Percentiles rank a stretch among this genome's conserved stretches.
Conservation (phyloP, 495 filamentous ascomycete genomes). For the Halenospora varia region DNA sequence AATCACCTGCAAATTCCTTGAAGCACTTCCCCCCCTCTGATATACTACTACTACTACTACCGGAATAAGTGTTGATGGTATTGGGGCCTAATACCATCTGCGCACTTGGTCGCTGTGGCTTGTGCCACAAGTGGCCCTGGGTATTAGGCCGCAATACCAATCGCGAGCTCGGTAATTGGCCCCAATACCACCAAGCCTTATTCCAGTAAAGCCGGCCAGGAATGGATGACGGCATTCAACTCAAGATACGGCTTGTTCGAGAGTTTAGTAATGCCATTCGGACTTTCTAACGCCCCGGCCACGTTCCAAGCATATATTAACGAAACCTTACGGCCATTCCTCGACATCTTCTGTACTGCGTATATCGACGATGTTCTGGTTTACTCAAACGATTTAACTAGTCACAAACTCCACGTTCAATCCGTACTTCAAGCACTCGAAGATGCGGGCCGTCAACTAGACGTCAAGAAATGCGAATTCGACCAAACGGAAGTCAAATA, state of each 20-base stretch:
- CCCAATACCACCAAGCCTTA: too few species aligned
- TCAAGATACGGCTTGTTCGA: conserved; percentile 25
- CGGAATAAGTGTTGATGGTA: too few species aligned
- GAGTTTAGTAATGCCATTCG: conserved; percentile 29
- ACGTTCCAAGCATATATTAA: conserved; percentile 30
- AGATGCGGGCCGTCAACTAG: not conserved
- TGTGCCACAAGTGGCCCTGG: too few species aligned
- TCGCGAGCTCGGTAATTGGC: too few species aligned
- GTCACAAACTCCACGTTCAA: conserved; percentile 2
- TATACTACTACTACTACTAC: too few species aligned
- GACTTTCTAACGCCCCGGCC: conserved; percentile 26
- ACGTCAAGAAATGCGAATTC: not conserved
- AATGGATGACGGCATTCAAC: conserved; percentile 35
- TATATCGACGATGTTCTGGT: conserved; percentile 37
- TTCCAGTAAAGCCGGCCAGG: conserved; percentile 20
- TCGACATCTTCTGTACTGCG: conserved; percentile 22
- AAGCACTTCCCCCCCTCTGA: too few species aligned
- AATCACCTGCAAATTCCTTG: too few species aligned
- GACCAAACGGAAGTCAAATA: not conserved
- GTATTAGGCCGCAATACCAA: too few species aligned
- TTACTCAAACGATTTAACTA: conserved; percentile 14
- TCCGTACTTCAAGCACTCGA: not conserved
- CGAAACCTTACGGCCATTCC: conserved; percentile 16
- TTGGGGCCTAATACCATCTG: too few species aligned
- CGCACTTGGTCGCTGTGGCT: too few species aligned